Evolutionary conservation across 2,329 filamentous ascomycete genomes (phyloP).

Genomic region (Lecanicillium sp.): DNA sequence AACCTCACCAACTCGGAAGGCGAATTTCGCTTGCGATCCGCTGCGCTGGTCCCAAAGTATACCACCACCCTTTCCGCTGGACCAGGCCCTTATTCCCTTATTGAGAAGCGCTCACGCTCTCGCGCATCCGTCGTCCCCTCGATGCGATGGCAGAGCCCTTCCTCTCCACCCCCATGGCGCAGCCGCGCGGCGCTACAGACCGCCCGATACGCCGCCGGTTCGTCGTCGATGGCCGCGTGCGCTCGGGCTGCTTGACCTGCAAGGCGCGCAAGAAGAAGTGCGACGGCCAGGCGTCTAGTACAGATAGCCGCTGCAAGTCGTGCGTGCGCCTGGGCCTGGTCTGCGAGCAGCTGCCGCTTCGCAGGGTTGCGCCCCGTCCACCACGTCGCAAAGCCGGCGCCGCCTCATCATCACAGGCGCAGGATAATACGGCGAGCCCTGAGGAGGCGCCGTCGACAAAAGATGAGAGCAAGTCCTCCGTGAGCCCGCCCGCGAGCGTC

Average conservation of each 20-base stretch:
- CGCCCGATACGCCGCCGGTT: constrained; percentile 4
- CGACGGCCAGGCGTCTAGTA: constrained; percentile 14
- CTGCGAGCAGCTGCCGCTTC: not conserved
- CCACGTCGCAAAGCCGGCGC: not conserved
- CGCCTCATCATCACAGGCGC: not conserved
- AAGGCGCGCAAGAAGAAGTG: constrained; percentile 30
- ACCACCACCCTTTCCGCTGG: too few species aligned
- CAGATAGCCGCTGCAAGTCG: not conserved
- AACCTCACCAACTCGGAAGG: too few species aligned
- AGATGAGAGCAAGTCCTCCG: too few species aligned
- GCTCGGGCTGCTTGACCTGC: constrained; percentile 25
- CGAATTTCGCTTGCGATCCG: too few species aligned
- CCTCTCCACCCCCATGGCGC: not conserved
- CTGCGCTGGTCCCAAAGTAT: too few species aligned
- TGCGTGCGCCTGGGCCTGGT: constrained; percentile 1
- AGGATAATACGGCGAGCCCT: too few species aligned
- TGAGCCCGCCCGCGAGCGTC: not conserved
- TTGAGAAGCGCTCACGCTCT: too few species aligned
- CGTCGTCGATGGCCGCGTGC: constrained; percentile 2
- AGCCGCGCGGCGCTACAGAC: not conserved
- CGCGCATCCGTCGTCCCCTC: too few species aligned
- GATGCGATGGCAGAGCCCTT: too few species aligned
- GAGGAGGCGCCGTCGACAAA: too few species aligned
- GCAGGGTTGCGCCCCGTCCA: not conserved
- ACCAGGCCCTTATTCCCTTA: too few species aligned